phyloP scores from a whole-genome alignment of 2,329 filamentous ascomycete genomes.

The Epichloe typhina region DNA sequence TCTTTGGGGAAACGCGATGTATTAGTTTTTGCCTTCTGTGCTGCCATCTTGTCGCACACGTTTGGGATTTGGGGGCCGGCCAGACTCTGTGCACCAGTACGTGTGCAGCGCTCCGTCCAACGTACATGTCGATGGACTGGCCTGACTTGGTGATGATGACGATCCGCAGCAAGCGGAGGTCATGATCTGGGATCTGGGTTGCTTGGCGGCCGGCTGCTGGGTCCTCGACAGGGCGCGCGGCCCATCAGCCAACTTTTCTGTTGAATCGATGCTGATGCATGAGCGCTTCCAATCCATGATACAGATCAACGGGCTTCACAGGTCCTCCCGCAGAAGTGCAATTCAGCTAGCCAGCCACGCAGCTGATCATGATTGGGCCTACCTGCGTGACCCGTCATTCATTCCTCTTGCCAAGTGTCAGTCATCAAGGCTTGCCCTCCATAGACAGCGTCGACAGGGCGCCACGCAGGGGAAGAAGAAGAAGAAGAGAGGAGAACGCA shows the following conservation, averaged over 20 bases:
- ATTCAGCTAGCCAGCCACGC: not conserved
- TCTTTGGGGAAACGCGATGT: too few species aligned
- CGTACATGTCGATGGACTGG: not conserved
- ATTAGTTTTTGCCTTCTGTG: not conserved
- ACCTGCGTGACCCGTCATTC: not conserved
- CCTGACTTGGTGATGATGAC: not conserved
- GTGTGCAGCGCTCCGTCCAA: not conserved
- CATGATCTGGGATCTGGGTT: not conserved
- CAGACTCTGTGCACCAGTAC: not conserved
- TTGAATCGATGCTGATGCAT: not conserved
- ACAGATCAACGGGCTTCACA: not conserved
- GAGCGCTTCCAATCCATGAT: not conserved
- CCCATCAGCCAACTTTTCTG: not conserved
- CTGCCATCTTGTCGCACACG: not conserved
- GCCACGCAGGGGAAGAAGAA: too few species aligned
- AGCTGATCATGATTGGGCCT: not conserved
- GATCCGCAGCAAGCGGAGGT: not conserved
- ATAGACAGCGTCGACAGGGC: too few species aligned
- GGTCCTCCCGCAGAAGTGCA: slow-evolving; percentile 1
- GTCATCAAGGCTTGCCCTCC: too few species aligned
- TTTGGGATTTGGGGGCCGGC: not conserved
- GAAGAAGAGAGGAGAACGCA: too few species aligned
- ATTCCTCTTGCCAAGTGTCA: not conserved
- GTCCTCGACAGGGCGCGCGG: not conserved
- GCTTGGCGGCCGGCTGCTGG: too few species aligned